Base-by-base conservation (phyloP, 1,284 basidiomycete genomes). In the Paramarasmius palmivorus region DNA sequence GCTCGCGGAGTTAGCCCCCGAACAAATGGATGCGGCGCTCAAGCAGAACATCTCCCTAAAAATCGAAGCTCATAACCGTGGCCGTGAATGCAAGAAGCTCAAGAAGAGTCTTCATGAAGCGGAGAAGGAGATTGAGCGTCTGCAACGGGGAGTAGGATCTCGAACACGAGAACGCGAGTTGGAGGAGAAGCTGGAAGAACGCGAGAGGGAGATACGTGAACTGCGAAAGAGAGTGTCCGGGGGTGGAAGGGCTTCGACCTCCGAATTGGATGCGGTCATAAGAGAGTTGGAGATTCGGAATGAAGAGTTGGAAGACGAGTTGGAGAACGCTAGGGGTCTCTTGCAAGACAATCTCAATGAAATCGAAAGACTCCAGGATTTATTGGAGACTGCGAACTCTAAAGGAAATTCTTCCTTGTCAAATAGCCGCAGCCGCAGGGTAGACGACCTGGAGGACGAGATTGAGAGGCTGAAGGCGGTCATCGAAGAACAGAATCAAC, bases 21-120 rank as follows among this genome's bases (percentile, higher is more conserved):
- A 96, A 67, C 91, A 95, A 63, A 89, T 95, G 68, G 90, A 96
- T 65, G 87, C 88, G 5, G 92, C 91, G 2, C 81, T 95, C 46
- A 93, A 95, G 64, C 94, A 97, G 70, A 97, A 97, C 64, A 93
- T 95, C 63, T 90, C 89, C 61, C 86, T 97, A 68, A 96, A 96
- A 68, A 89, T 95, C 62, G 93, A 95, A 68, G 92, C 95, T 10
- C 90, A 95, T 62, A 89, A 93, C 59, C 83, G 92, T 1, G 86
- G 90, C n/a, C 86, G 92, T 72, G 95, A 97, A 71, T 82, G 95
- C 64, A 97, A 97, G 77, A 92, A 91, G 68, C 79, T 93, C 57
- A 93, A 94, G 73, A 94, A 95, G 69, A 82, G 94, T 25, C 79
- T 95, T 1, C 72, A 93, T 20, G 92, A 95, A 63, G 82, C 92